Percentiles rank a stretch among this genome's conserved stretches.
phyloP scores from a whole-genome alignment of 2,329 filamentous ascomycete genomes.

The Calonectria naviculata region DNA sequence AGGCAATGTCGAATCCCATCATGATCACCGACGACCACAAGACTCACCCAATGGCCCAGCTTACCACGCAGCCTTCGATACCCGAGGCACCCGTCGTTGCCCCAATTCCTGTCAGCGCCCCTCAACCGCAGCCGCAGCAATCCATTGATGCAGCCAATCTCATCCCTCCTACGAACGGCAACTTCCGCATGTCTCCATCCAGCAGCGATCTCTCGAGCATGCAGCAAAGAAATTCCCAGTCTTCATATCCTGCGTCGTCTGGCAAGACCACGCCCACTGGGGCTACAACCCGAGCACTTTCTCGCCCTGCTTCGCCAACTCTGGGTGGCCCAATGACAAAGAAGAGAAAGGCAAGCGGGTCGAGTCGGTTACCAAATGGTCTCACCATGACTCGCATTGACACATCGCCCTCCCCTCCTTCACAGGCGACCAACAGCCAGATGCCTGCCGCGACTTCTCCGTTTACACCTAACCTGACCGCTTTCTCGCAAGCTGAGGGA shows the following conservation, averaged over 20 bases:
- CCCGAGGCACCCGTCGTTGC: constrained; percentile 36
- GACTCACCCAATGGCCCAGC: constrained; percentile 66
- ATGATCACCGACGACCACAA: constrained; percentile 99
- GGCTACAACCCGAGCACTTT: constrained; percentile 58
- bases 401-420: constrained; percentile 57
- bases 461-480: constrained; percentile 60
- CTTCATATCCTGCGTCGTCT: constrained; percentile 45
- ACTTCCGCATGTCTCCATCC: constrained; percentile 69
- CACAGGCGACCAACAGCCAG: constrained; percentile 51
- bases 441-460: constrained; percentile 60
- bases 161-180: constrained; percentile 49
- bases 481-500: constrained; percentile 58
- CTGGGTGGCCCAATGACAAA: constrained; percentile 76
- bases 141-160: constrained; percentile 45
- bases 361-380: constrained; percentile 74
- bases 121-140: constrained; percentile 20
- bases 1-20: constrained; percentile 87
- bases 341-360: constrained; percentile 83
- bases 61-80: constrained; percentile 40
- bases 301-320: constrained; percentile 79
- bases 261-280: constrained; percentile 47
- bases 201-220: constrained; percentile 72
- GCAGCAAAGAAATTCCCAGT: constrained; percentile 61
- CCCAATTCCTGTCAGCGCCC: constrained; percentile 25
- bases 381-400: constrained; percentile 88